A percentile compares a stretch with the other conserved stretches of the same genome.
Conservation (phyloP, 2,329 filamentous ascomycete genomes). For the Neodidymelliopsis sp. region DNA sequence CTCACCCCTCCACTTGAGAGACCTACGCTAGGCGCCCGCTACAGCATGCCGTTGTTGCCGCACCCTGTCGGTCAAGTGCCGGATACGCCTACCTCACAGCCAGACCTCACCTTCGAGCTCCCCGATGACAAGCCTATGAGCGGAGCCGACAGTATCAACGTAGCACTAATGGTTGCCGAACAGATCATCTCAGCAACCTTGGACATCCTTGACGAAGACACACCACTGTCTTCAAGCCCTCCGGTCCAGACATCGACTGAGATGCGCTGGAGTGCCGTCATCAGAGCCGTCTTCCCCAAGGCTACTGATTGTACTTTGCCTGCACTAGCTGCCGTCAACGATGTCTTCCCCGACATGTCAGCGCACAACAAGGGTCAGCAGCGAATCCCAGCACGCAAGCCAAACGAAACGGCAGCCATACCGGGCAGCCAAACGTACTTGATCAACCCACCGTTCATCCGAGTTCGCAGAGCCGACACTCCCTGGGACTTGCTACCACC, state of each 20-base stretch:
- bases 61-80: slow-evolving; percentile 36
- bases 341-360: slow-evolving; percentile 53
- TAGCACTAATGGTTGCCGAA: slow-evolving; percentile 75
- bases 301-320: slow-evolving; percentile 43
- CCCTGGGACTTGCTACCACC: slow-evolving; percentile 77
- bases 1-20: slow-evolving; percentile 38
- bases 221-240: background rate
- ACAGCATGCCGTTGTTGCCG: slow-evolving; percentile 39
- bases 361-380: slow-evolving; percentile 47
- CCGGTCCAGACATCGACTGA: slow-evolving; percentile 27
- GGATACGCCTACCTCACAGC: slow-evolving; percentile 44
- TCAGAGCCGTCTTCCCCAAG: slow-evolving; percentile 42
- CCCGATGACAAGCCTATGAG: slow-evolving; percentile 41
- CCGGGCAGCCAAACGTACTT: slow-evolving; percentile 41
- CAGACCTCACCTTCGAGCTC: slow-evolving; percentile 34
- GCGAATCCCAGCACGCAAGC: slow-evolving; percentile 40
- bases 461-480: slow-evolving; percentile 73
- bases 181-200: slow-evolving; percentile 66
- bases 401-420: slow-evolving; percentile 36
- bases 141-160: slow-evolving; percentile 69
- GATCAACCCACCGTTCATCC: slow-evolving; percentile 74
- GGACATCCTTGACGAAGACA: slow-evolving; percentile 40
- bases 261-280: slow-evolving; percentile 30
- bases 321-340: slow-evolving; percentile 50
- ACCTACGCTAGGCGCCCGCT: slow-evolving; percentile 27